Base-by-base conservation (phyloP, 2,329 filamentous ascomycete genomes). In the Aspergillus pseudoglaucus region DNA sequence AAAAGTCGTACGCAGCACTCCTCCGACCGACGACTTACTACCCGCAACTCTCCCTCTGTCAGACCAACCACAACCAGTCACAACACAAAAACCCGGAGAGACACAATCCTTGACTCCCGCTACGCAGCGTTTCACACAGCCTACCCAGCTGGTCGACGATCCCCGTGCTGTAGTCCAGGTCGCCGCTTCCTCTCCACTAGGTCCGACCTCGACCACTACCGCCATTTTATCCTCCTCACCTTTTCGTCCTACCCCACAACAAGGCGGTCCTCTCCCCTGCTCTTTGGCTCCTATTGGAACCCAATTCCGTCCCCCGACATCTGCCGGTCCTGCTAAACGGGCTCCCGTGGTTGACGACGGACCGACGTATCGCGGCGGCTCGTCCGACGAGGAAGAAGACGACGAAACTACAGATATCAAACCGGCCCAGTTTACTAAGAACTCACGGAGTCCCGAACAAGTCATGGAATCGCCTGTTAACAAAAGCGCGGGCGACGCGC, bases 111-210 rank as follows among this genome's bases (percentile, higher is more conserved):
- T 63, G 38, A 71, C 59, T 51, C 77, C 62, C 71, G 73, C 54
- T 73, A 79, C 50, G 65, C 78, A 66, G 68, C 74, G 47, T 71
- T 70, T 63, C 55, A 84, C 81, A 12, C 82, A 85, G 57, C 80
- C 82, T 0, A 84, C 79, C 9, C 82, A 84, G 58, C 68, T 82
- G 30, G 66, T 84, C 22, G 70, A 74, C 14, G 66, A 66, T 43
- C 66, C 71, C 35, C 64, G 68, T 42, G 63, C 63, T 33, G 63
- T 78, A 44, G 74, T 96, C 47, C 90, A 95, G 66, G 90, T 96
- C 3, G 84, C 85, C 25, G 88, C 88, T n/a, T 96, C 90, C 3
- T 96, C 91, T 1, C 90, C 90, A 2, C 77, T 84, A 48, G 78
- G 79, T 50, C 67, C 73, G n/a, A 64, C 70, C 12, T 39, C 17